These are phyloP conservation scores for Chlorella ohadii DNA, from an alignment of 139 green algal species.

Conservation along the genomic window DNA sequence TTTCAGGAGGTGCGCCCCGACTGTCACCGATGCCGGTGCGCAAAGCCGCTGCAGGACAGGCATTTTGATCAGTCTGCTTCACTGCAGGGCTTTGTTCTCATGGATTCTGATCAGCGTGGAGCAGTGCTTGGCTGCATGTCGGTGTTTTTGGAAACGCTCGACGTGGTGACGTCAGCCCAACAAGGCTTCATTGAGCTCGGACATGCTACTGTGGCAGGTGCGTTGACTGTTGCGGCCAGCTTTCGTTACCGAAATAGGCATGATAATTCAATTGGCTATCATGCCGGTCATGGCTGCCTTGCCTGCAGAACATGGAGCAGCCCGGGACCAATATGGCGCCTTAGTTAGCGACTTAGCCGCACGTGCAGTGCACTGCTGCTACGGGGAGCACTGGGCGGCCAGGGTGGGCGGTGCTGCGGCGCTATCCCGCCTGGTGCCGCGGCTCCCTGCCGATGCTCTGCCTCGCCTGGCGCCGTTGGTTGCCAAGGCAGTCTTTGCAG, in stretches of 20 bases:
- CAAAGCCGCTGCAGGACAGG: too few relatives aligned
- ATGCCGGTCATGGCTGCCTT: too few relatives aligned
- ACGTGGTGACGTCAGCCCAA: slow-evolving; percentile 51
- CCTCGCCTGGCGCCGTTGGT: slow-evolving; percentile 42
- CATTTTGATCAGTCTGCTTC: background rate
- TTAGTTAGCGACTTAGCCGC: slow-evolving; percentile 84
- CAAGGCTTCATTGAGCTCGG: too few relatives aligned
- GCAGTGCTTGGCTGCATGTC: slow-evolving; percentile 71
- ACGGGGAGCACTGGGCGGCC: slow-evolving; percentile 81
- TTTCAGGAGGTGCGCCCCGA: slow-evolving; percentile 70
- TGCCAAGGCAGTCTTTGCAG: slow-evolving; percentile 73
- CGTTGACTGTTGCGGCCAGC: too few relatives aligned
- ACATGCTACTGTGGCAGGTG: too few relatives aligned
- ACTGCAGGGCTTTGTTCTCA: slow-evolving; percentile 30
- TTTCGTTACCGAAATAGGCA: too few relatives aligned
- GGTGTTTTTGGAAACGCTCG: slow-evolving; percentile 81
- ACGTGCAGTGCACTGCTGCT: slow-evolving; percentile 90
- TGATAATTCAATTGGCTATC: too few relatives aligned
- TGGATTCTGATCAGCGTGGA: slow-evolving; percentile 34
- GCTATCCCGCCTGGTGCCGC: slow-evolving; percentile 44
- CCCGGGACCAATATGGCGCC: background rate
- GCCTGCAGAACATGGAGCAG: too few relatives aligned
- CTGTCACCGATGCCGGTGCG: too few relatives aligned
- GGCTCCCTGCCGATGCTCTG: slow-evolving; percentile 63
- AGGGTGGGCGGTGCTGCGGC: slow-evolving; percentile 83